Evolutionary conservation across 371 early-diverging fungal genomes (phyloP).

Genomic region (Capniomyces stellatus): DNA sequence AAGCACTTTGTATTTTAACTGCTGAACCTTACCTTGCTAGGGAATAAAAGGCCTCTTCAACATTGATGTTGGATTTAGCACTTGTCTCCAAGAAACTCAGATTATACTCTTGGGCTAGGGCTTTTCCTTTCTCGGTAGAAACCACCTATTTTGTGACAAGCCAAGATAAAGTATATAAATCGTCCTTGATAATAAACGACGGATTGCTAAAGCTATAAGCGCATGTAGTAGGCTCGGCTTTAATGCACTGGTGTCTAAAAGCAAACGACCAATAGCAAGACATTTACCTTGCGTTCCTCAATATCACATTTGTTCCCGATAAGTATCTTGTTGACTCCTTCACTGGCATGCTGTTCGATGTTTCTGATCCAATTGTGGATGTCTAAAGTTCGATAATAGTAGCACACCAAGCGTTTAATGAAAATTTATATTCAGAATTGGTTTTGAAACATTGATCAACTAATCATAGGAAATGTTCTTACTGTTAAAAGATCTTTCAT

Average conservation of each 20-base stretch:
- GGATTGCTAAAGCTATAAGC: too few relatives aligned
- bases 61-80: slow-evolving; percentile 92
- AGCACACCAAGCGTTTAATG: neutral
- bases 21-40: slow-evolving; percentile 60
- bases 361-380: slow-evolving; percentile 97
- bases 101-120: slow-evolving; percentile 67
- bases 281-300: slow-evolving; percentile 58
- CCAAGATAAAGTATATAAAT: neutral
- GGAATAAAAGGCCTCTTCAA: slow-evolving; percentile 94
- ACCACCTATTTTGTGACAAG: slow-evolving; percentile 29
- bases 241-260: neutral
- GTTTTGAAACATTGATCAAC: neutral
- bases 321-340: slow-evolving; percentile 92
- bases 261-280: neutral
- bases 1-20: neutral
- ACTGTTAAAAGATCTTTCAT: slow-evolving; percentile 91
- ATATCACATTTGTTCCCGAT: slow-evolving; percentile 98
- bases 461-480: slow-evolving; percentile 15
- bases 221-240: neutral
- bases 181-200: too few relatives aligned
- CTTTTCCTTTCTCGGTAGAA: slow-evolving; percentile 56
- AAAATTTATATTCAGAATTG: neutral
- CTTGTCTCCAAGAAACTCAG: slow-evolving; percentile 91
- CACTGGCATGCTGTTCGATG: slow-evolving; percentile 91
- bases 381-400: slow-evolving; percentile 33